A percentile compares a stretch with the other conserved stretches of the same genome.
Evolutionary conservation across 1,284 basidiomycete species (phyloP).

Genomic region (Ceratorhiza oryzae-sativae): DNA sequence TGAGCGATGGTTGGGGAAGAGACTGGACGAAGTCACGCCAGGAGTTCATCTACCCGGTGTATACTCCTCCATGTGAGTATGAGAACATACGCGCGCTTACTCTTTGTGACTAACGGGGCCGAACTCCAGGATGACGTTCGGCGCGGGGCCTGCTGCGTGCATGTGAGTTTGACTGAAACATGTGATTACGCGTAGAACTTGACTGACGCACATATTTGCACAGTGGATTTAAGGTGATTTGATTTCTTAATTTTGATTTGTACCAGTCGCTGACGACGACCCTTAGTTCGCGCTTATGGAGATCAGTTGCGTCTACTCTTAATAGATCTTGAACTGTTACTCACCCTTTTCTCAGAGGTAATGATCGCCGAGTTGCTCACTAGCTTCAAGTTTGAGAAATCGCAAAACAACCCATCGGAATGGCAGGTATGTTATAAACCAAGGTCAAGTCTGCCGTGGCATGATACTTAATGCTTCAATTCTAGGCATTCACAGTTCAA

Average conservation of each 20-base stretch:
- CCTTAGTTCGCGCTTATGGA: conserved; percentile 23
- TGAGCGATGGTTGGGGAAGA: conserved; percentile 19
- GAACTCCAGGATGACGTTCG: conserved; percentile 26
- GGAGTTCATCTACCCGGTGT: conserved; percentile 16
- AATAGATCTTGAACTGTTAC: neutral
- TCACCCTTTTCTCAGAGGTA: neutral
- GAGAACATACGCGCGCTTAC: neutral
- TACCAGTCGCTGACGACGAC: neutral
- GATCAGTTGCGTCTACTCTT: conserved; percentile 37
- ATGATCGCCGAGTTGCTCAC: conserved; percentile 5
- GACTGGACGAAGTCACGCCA: conserved; percentile 27
- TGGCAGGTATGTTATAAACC: conserved; percentile 10
- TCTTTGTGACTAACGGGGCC: neutral
- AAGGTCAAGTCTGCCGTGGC: no score
- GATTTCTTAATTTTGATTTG: neutral
- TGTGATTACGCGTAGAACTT: no score
- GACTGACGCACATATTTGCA: no score
- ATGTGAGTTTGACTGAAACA: conserved; percentile 8
- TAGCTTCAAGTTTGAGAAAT: conserved; percentile 24
- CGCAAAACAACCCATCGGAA: neutral
- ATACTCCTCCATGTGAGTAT: conserved; percentile 26
- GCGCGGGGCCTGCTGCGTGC: conserved; percentile 2
- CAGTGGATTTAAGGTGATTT: conserved; percentile 25
- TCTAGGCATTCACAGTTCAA: conserved; percentile 5
- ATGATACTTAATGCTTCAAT: neutral